Evolutionary conservation across 192 early-diverging fungal species (phyloP).

Genomic region (Dissophora ornata): DNA sequence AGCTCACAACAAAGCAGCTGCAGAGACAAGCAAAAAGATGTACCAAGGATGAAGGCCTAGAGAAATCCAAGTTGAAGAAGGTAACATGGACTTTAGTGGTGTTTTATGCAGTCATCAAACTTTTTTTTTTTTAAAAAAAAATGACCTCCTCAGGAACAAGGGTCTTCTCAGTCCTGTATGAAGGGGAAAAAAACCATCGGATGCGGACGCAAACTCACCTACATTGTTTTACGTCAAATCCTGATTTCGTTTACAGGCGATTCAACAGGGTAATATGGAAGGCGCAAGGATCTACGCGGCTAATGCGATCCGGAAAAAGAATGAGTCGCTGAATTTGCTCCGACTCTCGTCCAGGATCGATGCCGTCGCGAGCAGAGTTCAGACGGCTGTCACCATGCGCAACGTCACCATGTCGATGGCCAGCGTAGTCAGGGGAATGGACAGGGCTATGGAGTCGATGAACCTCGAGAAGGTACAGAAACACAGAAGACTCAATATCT

Average conservation of each 20-base stretch:
- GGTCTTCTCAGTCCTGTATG: too few relatives aligned
- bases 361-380: constrained; percentile 89
- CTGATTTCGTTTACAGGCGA: too few relatives aligned
- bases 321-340: constrained; percentile 89
- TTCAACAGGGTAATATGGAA: constrained; percentile 92
- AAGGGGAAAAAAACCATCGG: too few relatives aligned
- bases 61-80: constrained; percentile 91
- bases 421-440: constrained; percentile 92
- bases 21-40: constrained; percentile 86
- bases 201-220: too few relatives aligned
- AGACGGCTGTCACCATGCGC: constrained; percentile 95
- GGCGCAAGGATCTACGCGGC: constrained; percentile 93
- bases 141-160: too few relatives aligned
- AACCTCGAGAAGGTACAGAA: constrained; percentile 94
- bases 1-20: constrained; percentile 95
- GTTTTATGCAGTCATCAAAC: too few relatives aligned
- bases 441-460: constrained; percentile 94
- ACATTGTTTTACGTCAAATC: too few relatives aligned
- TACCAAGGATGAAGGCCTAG: constrained; percentile 83
- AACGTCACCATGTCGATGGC: constrained; percentile 85
- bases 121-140: constrained; percentile 5
- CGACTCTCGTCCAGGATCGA: constrained; percentile 92
- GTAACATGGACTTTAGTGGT: too few relatives aligned
- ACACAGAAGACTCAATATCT: too few relatives aligned
- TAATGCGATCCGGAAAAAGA: constrained; percentile 98